A percentile compares a stretch with the other conserved stretches of the same genome.
phyloP scores from a whole-genome alignment of 805 yeast genomes.

The Ogataea nonfermentans region DNA sequence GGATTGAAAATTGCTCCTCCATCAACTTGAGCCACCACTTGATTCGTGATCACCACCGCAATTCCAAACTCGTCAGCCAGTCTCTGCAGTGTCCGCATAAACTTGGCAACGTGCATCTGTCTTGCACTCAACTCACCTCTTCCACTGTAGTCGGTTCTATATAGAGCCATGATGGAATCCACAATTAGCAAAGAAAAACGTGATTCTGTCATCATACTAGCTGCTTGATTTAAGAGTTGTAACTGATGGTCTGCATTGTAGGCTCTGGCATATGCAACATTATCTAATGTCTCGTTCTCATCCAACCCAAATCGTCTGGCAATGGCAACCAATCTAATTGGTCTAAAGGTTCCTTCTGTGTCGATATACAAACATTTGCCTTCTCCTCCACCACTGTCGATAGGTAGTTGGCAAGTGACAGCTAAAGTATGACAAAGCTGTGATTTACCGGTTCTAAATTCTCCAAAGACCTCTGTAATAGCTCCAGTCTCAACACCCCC shows the following conservation, averaged over 20 bases:
- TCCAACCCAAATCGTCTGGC: conserved; percentile 89
- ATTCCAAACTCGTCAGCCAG: conserved; percentile 97
- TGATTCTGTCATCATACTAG: conserved; percentile 93
- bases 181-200: conserved; percentile 87
- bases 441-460: conserved; percentile 95
- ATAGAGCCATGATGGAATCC: conserved; percentile 96
- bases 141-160: conserved; percentile 92
- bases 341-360: conserved; percentile 96
- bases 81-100: conserved; percentile 86
- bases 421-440: conserved; percentile 96
- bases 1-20: conserved; percentile 85
- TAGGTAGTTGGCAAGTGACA: conserved; percentile 93
- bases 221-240: conserved; percentile 82
- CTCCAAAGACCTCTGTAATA: conserved; percentile 94
- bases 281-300: conserved; percentile 92
- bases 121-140: conserved; percentile 95
- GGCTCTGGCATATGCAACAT: conserved; percentile 96
- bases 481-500: conserved; percentile 98
- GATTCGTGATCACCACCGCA: conserved; percentile 93
- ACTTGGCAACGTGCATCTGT: conserved; percentile 90
- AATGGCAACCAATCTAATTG: conserved; percentile 82
- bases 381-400: conserved; percentile 98
- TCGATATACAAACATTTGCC: conserved; percentile 96
- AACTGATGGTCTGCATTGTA: conserved; percentile 96
- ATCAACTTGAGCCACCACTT: conserved; percentile 97